Percentiles rank a stretch among this genome's conserved stretches.
These are phyloP conservation scores for Fusarium nurragi DNA, from an alignment of 2,329 filamentous ascomycete genomes.

Conservation along the genomic window DNA sequence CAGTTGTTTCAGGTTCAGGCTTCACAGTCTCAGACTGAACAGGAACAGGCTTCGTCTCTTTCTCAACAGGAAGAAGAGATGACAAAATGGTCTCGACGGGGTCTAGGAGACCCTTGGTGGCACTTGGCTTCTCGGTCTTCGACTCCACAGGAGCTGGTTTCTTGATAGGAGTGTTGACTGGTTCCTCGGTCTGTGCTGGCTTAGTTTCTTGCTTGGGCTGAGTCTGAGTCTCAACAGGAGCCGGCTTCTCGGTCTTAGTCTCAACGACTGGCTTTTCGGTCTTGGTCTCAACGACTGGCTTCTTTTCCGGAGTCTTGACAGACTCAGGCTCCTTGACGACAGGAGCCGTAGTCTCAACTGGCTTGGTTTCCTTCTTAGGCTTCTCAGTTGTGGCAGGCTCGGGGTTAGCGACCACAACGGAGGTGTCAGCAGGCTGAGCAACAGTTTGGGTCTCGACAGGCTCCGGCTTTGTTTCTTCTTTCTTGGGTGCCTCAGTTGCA, in stretches of 20 bases:
- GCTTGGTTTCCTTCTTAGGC: constrained; percentile 25
- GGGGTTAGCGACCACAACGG: constrained; percentile 2
- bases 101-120: constrained; percentile 18
- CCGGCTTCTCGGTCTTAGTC: constrained; percentile 5
- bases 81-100: constrained; percentile 23
- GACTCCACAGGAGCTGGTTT: constrained; percentile 9
- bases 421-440: constrained; percentile 4
- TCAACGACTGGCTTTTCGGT: constrained; percentile 16
- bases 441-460: constrained; percentile 5
- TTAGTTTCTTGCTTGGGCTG: constrained; percentile 1
- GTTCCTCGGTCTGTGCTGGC: constrained; percentile 8
- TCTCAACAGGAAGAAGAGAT: constrained; percentile 10
- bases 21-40: not conserved
- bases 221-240: constrained; percentile 8
- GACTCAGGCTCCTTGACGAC: constrained; percentile 13
- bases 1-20: constrained; percentile 3
- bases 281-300: constrained; percentile 24
- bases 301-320: constrained; percentile 11
- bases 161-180: not conserved
- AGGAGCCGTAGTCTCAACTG: constrained; percentile 15
- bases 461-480: constrained; percentile 7
- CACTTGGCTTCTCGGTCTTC: constrained; percentile 9
- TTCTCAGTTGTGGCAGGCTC: constrained; percentile 16
- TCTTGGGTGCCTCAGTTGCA: constrained; percentile 6
- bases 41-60: not conserved